Base-by-base conservation (phyloP, 768 basidiomycete species). In the Mycena crocata region DNA sequence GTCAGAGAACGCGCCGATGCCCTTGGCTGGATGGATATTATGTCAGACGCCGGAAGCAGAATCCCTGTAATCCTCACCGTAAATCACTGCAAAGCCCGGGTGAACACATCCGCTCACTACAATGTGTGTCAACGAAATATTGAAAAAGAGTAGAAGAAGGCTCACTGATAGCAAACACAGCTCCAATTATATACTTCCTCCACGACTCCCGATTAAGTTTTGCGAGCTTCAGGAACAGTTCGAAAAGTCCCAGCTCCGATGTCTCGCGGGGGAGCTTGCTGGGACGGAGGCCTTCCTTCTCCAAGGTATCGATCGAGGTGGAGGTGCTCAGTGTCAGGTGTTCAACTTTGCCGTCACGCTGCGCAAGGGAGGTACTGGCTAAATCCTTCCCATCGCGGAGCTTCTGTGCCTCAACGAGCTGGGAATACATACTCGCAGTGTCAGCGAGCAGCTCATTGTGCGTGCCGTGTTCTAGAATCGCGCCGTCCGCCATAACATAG, bases 401-500 rank as follows among this genome's bases (percentile, higher is more conserved):
- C 72, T 84, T 89, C 82, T 95, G 94, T 1, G 94, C 90, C 46
- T 87, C 85, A 13, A 95, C 94, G 17, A 96, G 87, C 32, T 87
- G 85, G 6, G 88, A 80, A 78, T 96, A 95, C 3, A 91, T 82
- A 56, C 93, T 87, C 21, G 86, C 82, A 45, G 83, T 76, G 51
- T 84, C 71, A 1, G 76, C 66, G 39, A 94, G 76, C 7, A 95
- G 86, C 39, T 92, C 86, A 51, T 85, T 77, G 76, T 97, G 95
- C 0, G 88, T 93, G 13, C 95, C 95, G 23, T 84, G 80, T 78
- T 97, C 94, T 56, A 96, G 79, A 49, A 96, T 87, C 37, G 87
- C 81, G 1, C 95, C 95, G 3, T 90, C 90, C 48, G 93, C 95
- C 92, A 97, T 95, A 68, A 97, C 94, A 73, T 91, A 91, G 61